Conservation (phyloP, 2,329 filamentous ascomycete species). For the Fusarium palustre region DNA sequence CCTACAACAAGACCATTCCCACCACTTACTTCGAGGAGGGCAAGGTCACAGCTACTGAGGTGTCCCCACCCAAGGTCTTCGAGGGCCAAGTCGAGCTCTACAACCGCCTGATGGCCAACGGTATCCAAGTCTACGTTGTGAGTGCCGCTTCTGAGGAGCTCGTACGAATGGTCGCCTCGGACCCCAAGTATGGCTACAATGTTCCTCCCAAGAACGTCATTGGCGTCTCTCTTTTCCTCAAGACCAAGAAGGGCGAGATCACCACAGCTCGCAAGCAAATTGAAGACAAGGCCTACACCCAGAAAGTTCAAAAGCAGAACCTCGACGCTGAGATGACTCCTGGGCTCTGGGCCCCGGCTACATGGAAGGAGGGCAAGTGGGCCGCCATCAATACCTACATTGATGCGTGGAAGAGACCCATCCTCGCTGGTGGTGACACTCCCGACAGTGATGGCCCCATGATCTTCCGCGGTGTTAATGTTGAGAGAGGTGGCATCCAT, state of each 20-base stretch:
- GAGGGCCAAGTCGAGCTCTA: slow-evolving; percentile 58
- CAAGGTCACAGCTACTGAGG: slow-evolving; percentile 43
- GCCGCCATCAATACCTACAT: slow-evolving; percentile 58
- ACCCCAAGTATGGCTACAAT: slow-evolving; percentile 60
- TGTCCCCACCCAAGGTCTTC: slow-evolving; percentile 54
- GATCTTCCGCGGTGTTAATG: slow-evolving; percentile 59
- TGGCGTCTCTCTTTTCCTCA: slow-evolving; percentile 56
- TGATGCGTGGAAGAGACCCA: slow-evolving; percentile 57
- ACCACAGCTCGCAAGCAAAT: slow-evolving; percentile 57
- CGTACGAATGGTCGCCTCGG: slow-evolving; percentile 59
- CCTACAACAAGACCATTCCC: slow-evolving; percentile 53
- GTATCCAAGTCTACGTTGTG: slow-evolving; percentile 58
- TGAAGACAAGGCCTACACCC: slow-evolving; percentile 51
- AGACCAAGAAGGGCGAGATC: slow-evolving; percentile 47
- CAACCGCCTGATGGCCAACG: slow-evolving; percentile 57
- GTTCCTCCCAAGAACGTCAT: slow-evolving; percentile 59
- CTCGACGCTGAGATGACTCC: slow-evolving; percentile 56
- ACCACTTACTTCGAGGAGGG: slow-evolving; percentile 54
- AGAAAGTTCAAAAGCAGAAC: slow-evolving; percentile 48
- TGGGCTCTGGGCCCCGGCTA: slow-evolving; percentile 57
- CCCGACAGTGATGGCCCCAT: slow-evolving; percentile 58
- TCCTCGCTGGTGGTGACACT: slow-evolving; percentile 58
- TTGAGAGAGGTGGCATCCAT: slow-evolving; percentile 55
- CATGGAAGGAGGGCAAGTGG: slow-evolving; percentile 59
- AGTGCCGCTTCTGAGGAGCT: slow-evolving; percentile 58